Evolutionary conservation across 257 asterid species (phyloP), one percentile per base, ranked within the genome.

Genomic region (Solanum medicagineum): DNA sequence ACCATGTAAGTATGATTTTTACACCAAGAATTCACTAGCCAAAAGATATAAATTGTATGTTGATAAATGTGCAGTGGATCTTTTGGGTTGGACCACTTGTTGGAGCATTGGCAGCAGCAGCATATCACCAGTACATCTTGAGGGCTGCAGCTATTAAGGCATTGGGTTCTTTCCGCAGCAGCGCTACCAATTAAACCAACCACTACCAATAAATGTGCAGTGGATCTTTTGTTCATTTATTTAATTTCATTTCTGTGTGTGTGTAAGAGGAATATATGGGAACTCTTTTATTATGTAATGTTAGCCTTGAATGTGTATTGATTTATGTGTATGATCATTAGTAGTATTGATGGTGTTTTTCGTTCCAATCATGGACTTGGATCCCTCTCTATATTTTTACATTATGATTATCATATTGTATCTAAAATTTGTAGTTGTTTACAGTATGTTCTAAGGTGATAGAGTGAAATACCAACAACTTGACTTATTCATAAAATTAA

Each of bases 41-140:
- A 32, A 32, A 32, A 32, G 36, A 32, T 44, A 8, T 42, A 44
- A 59, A 20, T 51, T 29, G 29, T 20, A n/a, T 77, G 42, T 53
- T 51, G 51, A 65, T 85, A 6, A 4, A 22, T 68, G 32, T 86
- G 89, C 94, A 95, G 98, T 95, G 98, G 98, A 95, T 95, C 10
- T 95, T 95, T 91, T 95, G 98, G 98, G 98, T 95, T 45, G 98
- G 98, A 19, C 98, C 98, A 24, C 89, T 95, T 7, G 91, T 92
- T 47, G 98, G 98, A 83, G 98, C 98, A 11, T 17, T 90, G 83
- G 92, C 92, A 11, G 98, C 98, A 83, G 96, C 98, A 81, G 94
- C 94, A 24, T 94, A 94, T 88, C 97, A 93, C 88, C 96, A 93
- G 90, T 94, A 92, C 85, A 93, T 94, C 73, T 87, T 94, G 93